Conservation (phyloP, 164 flowering plant genomes). For the Cinnamomum micranthum region DNA sequence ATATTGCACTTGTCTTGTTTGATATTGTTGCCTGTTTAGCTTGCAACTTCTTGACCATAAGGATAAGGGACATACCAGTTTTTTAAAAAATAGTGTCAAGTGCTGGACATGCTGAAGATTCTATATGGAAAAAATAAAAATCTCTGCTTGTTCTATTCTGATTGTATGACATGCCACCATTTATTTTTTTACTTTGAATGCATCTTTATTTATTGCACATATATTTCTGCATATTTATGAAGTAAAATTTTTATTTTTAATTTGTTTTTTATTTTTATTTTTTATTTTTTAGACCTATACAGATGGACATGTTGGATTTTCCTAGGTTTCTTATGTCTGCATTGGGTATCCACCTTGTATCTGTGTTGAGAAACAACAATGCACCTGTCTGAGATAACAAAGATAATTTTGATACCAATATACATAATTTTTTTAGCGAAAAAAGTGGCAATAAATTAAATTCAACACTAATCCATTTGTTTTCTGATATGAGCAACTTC, state of each 20-base stretch:
- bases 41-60: neutral
- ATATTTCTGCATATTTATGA: neutral
- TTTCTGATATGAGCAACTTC: neutral
- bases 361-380: too few species aligned
- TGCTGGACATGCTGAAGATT: neutral
- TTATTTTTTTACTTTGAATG: neutral
- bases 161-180: neutral
- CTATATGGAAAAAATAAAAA: neutral
- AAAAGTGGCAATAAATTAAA: too few species aligned
- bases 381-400: too few species aligned
- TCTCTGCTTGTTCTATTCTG: neutral
- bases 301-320: neutral
- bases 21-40: neutral
- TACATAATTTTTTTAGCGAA: too few species aligned
- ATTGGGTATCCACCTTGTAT: too few species aligned
- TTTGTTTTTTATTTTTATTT: neutral
- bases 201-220: neutral
- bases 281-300: neutral
- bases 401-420: too few species aligned
- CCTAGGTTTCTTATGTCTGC: too few species aligned
- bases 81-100: neutral
- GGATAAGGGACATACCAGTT: neutral
- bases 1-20: neutral
- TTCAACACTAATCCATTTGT: neutral
- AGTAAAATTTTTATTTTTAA: neutral